Evolutionary conservation across 2,329 filamentous ascomycete genomes (phyloP), one percentile per base, ranked within the genome.

Genomic region (Xylariaceae sp.): DNA sequence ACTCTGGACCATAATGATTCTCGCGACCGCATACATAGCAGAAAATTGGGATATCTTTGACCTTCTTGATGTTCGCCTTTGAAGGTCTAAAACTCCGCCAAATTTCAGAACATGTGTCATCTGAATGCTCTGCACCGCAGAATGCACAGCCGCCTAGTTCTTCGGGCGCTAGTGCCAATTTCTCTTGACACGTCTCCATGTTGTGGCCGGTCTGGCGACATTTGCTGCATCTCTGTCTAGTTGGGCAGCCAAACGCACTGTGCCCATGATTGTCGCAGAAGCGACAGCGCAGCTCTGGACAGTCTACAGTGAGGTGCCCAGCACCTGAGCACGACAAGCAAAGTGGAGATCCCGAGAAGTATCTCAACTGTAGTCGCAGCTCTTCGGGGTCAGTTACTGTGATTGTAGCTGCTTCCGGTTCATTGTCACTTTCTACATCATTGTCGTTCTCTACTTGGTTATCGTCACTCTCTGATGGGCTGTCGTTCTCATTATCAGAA

Each of bases 181-280:
- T 79, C 50, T 84, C 79, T 2, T 64, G 56, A 58, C 85, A 88
- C 6, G 65, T 54, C 1, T 63, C 55, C 16, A 66, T 63, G 40
- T 57, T 55, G 56, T 89, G 85, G 8, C 84, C 85, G 35, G 76
- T 68, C 61, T 83, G 77, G 38, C 71, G 74, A 63, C 85, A 88
- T 58, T 79, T 81, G 39, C 55, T 59, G 59, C 80, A 84, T 49
- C 77, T 71, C 25, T 63, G 62, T 25, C 68, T 70, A 5, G 64
- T 66, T 10, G 78, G 75, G 52, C 81, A 85, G 43, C 63, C 66
- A 52, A 71, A 71, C 5, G 69, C 65, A 42, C 69, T 69, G 59
- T 85, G 79, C 2, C 64, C 64, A 11, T 54, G 48, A 42, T 63
- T 66, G 20, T 64, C 61, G 57, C 76, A 83, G 44, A 73, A 72